Conservation (phyloP, 345 rosid species). For the Camelina hispida region DNA sequence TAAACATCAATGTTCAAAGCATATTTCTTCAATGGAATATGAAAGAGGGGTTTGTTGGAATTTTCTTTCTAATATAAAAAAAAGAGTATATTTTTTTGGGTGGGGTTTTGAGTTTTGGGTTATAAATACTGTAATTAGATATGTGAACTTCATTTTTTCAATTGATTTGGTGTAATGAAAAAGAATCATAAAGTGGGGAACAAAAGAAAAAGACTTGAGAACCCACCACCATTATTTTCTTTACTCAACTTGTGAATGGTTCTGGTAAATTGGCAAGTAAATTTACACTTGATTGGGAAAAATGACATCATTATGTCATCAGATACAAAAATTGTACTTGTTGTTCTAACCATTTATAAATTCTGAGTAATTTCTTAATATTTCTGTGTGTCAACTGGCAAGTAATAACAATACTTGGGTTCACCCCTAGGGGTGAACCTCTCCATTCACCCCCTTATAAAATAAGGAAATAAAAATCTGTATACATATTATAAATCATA, state of each 20-base stretch:
- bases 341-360: neutral
- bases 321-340: neutral
- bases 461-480: too few species aligned
- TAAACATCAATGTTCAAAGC: constrained; percentile 22
- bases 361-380: neutral
- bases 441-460: too few species aligned
- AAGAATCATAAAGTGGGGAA: constrained; percentile 42
- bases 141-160: constrained; percentile 40
- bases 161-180: constrained; percentile 43
- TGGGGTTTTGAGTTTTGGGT: constrained; percentile 31
- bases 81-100: constrained; percentile 16
- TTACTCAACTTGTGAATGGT: constrained; percentile 23
- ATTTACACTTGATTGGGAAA: constrained; percentile 6
- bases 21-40: constrained; percentile 19
- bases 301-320: constrained; percentile 9
- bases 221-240: constrained; percentile 27
- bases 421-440: too few species aligned
- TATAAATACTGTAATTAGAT: constrained; percentile 45
- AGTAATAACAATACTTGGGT: too few species aligned
- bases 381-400: neutral
- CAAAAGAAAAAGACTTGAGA: constrained; percentile 42
- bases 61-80: neutral
- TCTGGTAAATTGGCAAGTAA: constrained; percentile 14
- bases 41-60: constrained; percentile 35
- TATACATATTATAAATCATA: too few species aligned